A percentile compares a stretch with the other conserved stretches of the same genome.
These are phyloP conservation scores for Acrasis kona DNA, from an alignment of 78 protist species.

Conservation along the genomic window DNA sequence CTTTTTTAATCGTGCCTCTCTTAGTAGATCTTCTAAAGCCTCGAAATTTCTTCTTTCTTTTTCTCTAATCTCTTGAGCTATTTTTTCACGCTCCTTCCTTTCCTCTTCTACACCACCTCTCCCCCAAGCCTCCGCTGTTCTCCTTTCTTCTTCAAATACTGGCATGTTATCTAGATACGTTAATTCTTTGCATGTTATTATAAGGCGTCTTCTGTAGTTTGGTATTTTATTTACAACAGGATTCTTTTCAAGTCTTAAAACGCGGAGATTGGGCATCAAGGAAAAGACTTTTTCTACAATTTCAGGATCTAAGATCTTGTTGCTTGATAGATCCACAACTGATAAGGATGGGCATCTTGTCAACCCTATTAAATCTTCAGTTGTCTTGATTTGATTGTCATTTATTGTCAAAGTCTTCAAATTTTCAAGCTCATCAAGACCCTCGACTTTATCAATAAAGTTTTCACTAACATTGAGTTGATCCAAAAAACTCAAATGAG, in stretches of 20 bases:
- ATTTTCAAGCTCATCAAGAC: conserved; percentile 23
- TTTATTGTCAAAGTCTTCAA: conserved; percentile 30
- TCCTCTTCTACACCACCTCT: conserved; percentile 13
- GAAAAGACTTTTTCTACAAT: background rate
- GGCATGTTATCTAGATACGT: conserved; percentile 68
- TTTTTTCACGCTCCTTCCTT: conserved; percentile 1
- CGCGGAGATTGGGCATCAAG: background rate
- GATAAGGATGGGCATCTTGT: background rate
- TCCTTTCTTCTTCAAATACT: conserved; percentile 50
- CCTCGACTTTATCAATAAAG: conserved; percentile 2
- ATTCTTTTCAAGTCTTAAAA: background rate
- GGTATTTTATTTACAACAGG: background rate
- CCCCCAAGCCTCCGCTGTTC: conserved; percentile 29
- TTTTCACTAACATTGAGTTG: conserved; percentile 39
- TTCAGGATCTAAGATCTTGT: conserved; percentile 16
- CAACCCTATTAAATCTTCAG: conserved; percentile 12
- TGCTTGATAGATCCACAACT: conserved; percentile 33
- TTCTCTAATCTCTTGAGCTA: conserved; percentile 6
- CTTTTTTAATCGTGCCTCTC: no score
- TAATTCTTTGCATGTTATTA: background rate
- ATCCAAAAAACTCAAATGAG: conserved; percentile 2
- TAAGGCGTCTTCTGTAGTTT: background rate
- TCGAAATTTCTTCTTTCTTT: background rate
- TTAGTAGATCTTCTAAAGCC: no score
- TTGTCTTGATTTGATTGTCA: conserved; percentile 10